phyloP scores from a whole-genome alignment of 768 basidiomycete genomes.

The Termitomyces sp. region DNA sequence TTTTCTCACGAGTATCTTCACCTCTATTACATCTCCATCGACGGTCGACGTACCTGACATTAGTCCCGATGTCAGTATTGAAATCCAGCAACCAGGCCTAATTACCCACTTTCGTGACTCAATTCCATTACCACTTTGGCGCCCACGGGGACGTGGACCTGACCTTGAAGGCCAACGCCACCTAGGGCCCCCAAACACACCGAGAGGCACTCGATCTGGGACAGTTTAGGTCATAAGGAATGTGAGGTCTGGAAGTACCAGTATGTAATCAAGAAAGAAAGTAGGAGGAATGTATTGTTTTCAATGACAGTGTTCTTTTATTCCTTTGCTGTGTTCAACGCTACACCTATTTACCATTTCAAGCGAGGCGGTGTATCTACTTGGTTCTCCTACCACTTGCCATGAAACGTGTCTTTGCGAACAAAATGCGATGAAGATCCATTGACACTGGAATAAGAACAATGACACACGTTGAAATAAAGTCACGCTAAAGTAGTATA shows the following conservation, averaged over 20 bases:
- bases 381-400: background rate
- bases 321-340: background rate
- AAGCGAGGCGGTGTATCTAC: background rate
- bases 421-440: background rate
- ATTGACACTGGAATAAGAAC: background rate
- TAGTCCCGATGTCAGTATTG: background rate
- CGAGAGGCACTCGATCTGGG: background rate
- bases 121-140: background rate
- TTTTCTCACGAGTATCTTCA: background rate
- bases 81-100: background rate
- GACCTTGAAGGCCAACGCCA: background rate
- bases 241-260: background rate
- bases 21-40: background rate
- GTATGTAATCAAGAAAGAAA: background rate
- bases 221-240: background rate
- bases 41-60: background rate
- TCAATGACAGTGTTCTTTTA: background rate
- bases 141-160: background rate
- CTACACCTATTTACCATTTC: background rate
- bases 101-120: background rate
- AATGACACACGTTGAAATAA: background rate
- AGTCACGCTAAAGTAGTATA: background rate
- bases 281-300: background rate
- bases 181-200: background rate
- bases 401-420: background rate